Conservation (phyloP, 2,329 filamentous ascomycete genomes). For the Eurotiales sp. region DNA sequence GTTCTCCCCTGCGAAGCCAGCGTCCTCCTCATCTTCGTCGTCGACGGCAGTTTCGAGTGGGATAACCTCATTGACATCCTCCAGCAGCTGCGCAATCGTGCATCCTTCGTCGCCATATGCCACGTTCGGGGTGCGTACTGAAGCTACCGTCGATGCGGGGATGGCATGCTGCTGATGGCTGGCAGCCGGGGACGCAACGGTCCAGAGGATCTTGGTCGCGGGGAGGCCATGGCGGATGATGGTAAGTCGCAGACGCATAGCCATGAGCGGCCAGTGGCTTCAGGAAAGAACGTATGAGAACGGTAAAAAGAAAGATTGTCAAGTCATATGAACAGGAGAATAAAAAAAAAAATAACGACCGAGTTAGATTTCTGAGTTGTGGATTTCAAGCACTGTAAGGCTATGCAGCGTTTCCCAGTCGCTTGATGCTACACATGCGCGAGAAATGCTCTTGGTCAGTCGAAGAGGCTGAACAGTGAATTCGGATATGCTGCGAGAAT, state of each 20-base stretch:
- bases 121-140: slow-evolving; percentile 32
- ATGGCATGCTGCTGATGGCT: slow-evolving; percentile 30
- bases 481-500: no score
- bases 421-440: no score
- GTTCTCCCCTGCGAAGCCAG: slow-evolving; percentile 20
- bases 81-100: slow-evolving; percentile 72
- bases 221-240: slow-evolving; percentile 72
- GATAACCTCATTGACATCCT: slow-evolving; percentile 72
- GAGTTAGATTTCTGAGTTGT: no score
- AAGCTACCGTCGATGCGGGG: slow-evolving; percentile 31
- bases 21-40: no score
- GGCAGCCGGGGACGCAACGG: slow-evolving; percentile 40
- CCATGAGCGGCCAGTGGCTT: no score
- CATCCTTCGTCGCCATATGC: slow-evolving; percentile 48
- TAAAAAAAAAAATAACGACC: no score
- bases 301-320: background rate
- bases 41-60: slow-evolving; percentile 67
- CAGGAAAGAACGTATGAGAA: no score
- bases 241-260: slow-evolving; percentile 68
- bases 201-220: slow-evolving; percentile 68
- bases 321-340: slow-evolving; percentile 13
- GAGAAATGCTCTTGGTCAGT: no score
- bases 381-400: no score
- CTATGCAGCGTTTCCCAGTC: no score
- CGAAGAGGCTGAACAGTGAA: no score